A percentile compares a stretch with the other conserved stretches of the same genome.
phyloP scores from a whole-genome alignment of 2,329 filamentous ascomycete genomes.

The Pyrenophora teres region DNA sequence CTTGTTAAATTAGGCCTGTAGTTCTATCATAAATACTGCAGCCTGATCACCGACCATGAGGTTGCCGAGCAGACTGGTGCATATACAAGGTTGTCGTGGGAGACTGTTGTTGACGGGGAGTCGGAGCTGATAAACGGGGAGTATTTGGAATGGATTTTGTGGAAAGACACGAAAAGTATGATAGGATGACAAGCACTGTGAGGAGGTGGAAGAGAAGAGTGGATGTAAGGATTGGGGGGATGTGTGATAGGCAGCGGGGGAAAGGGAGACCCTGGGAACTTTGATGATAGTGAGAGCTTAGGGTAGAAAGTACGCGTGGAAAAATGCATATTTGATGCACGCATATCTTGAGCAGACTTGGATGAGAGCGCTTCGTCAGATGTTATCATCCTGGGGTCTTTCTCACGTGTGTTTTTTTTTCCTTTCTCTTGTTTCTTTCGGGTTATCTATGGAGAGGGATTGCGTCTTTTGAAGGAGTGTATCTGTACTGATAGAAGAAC shows the following conservation, averaged over 20 bases:
- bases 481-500: too few species aligned
- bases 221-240: background rate
- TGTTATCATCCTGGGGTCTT: too few species aligned
- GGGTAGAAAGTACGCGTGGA: too few species aligned
- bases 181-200: slow-evolving; percentile 1
- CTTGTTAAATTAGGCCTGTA: background rate
- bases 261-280: background rate
- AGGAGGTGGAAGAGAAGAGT: background rate
- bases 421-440: too few species aligned
- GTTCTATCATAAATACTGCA: slow-evolving; percentile 1
- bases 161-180: background rate
- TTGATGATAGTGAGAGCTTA: background rate
- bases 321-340: too few species aligned
- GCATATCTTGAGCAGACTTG: too few species aligned
- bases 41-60: background rate
- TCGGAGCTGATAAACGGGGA: background rate
- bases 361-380: too few species aligned
- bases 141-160: background rate
- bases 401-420: too few species aligned
- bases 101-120: background rate
- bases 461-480: too few species aligned
- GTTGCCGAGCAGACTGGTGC: background rate
- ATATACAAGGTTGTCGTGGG: background rate
- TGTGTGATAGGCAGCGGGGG: background rate
- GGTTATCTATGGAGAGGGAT: too few species aligned